A percentile compares a stretch with the other conserved stretches of the same genome.
These are phyloP conservation scores for Picocystis salinarum DNA, from an alignment of 139 green algal species.

Conservation along the genomic window DNA sequence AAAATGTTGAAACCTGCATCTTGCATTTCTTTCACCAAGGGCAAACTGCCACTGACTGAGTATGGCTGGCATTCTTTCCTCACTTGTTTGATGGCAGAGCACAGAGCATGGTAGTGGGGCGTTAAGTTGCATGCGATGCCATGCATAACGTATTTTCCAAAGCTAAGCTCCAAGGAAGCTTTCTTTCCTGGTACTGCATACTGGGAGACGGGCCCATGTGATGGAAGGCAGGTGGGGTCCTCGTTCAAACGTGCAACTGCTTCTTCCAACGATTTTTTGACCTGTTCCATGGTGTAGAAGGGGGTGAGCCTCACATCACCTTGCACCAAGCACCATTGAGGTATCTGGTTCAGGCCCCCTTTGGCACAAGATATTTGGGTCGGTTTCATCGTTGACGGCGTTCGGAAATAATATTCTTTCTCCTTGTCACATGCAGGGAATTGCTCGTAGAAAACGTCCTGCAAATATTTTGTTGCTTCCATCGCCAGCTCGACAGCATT, in stretches of 20 bases:
- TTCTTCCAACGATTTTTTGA: slow-evolving; percentile 22
- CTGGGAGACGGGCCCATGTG: slow-evolving; percentile 29
- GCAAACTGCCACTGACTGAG: slow-evolving; percentile 27
- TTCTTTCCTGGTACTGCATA: slow-evolving; percentile 22
- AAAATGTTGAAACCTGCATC: slow-evolving; percentile 25
- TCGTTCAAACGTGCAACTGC: slow-evolving; percentile 46
- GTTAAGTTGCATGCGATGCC: slow-evolving; percentile 42
- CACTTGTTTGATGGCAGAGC: slow-evolving; percentile 29
- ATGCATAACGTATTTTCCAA: slow-evolving; percentile 26
- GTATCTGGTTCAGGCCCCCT: slow-evolving; percentile 55
- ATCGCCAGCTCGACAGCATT: slow-evolving; percentile 54
- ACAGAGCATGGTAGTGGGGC: slow-evolving; percentile 32
- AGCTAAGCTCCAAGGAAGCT: slow-evolving; percentile 32
- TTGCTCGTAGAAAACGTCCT: slow-evolving; percentile 30
- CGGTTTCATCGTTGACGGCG: slow-evolving; percentile 46
- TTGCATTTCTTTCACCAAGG: slow-evolving; percentile 22
- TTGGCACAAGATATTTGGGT: slow-evolving; percentile 35
- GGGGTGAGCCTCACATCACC: slow-evolving; percentile 38
- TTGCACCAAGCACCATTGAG: slow-evolving; percentile 33
- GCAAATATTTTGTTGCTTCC: slow-evolving; percentile 30
- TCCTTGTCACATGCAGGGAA: slow-evolving; percentile 24
- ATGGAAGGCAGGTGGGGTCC: slow-evolving; percentile 19
- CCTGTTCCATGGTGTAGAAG: slow-evolving; percentile 33
- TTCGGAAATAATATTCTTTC: slow-evolving; percentile 21
- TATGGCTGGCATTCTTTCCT: slow-evolving; percentile 19